Evolutionary conservation across 305 asterid genomes (phyloP), one percentile per base, ranked within the genome.

Genomic region (Rubia balearica): DNA sequence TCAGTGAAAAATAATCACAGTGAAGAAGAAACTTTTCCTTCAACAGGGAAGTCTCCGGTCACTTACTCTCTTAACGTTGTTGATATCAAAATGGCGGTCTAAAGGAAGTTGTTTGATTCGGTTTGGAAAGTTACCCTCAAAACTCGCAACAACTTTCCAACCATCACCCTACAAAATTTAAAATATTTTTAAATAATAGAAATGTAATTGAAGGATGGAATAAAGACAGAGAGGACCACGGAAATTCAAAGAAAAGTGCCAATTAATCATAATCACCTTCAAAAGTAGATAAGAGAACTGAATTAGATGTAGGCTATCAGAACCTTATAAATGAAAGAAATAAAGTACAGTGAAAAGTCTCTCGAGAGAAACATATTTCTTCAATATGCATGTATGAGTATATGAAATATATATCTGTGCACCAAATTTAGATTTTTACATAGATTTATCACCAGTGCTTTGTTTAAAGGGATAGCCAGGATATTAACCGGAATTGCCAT

Each of bases 71-170:
- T 92, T 92, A 70, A 92, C 98, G 69, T 92, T 92, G 78, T 85
- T 89, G 13, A 92, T 76, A 80, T 92, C 98, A 69, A 92, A 90
- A 76, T 90, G 98, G 60, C 91, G 87, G 85, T 92, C 98, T 73
- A 92, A 79, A 57, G 96, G 98, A 65, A 92, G 90, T 81, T 92
- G 92, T 82, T 92, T 92, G 83, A 92, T 90, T 81, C 98, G 77
- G 77, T 86, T 88, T 33, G 98, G 98, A 71, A 92, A 92, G 86
- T 87, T 92, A 43, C 98, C 98, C 83, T 92, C 98, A 78, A 92
- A 92, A 85, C 96, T 88, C 40, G 95, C 86, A 74, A 92, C 98
- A 72, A 92, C 96, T 85, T 92, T 92, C 98, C 96, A 92, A 46
- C 97, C 97, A 72, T 75, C 77, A 73, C 98, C 98, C 98, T 89